Percentiles rank a stretch among this genome's conserved stretches.
Evolutionary conservation across 2,329 filamentous ascomycete genomes (phyloP).

Genomic region (Passalora sequoiae): DNA sequence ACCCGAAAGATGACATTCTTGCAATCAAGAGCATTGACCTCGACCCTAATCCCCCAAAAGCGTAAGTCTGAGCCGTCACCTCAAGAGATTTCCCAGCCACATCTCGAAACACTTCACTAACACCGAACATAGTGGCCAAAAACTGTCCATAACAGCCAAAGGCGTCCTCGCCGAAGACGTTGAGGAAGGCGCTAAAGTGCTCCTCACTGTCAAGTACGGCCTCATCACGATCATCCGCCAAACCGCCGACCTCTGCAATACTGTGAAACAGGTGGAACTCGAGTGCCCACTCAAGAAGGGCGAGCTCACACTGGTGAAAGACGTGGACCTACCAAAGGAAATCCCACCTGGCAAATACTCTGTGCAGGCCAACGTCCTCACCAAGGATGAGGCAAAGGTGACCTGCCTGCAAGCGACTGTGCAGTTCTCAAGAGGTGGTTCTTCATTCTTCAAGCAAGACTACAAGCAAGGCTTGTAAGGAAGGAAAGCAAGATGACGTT

Average conservation of each 20-base stretch:
- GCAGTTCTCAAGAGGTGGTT: slow-evolving; percentile 49
- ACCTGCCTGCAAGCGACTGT: slow-evolving; percentile 80
- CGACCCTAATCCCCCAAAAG: slow-evolving; percentile 74
- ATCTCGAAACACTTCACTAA: neutral
- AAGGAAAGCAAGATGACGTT: too few relatives aligned
- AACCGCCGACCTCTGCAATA: slow-evolving; percentile 78
- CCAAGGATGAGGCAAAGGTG: slow-evolving; percentile 65
- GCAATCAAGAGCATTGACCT: slow-evolving; percentile 75
- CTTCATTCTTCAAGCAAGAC: slow-evolving; percentile 23
- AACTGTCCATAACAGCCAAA: slow-evolving; percentile 70
- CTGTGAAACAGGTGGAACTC: slow-evolving; percentile 81
- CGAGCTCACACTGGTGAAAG: slow-evolving; percentile 65
- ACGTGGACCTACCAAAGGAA: slow-evolving; percentile 75
- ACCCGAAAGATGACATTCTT: slow-evolving; percentile 66
- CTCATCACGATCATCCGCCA: slow-evolving; percentile 83
- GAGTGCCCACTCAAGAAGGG: slow-evolving; percentile 84
- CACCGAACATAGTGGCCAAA: slow-evolving; percentile 58
- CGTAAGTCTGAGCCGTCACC: slow-evolving; percentile 51
- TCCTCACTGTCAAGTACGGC: slow-evolving; percentile 86
- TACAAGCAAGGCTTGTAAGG: too few relatives aligned
- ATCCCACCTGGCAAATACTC: slow-evolving; percentile 90
- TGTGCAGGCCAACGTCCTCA: slow-evolving; percentile 80
- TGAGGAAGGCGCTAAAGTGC: slow-evolving; percentile 72
- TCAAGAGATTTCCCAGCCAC: slow-evolving; percentile 2
- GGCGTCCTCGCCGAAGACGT: slow-evolving; percentile 71